These are phyloP conservation scores for Bacterosira constricta DNA, from an alignment of 108 stramenopile genomes.

Conservation along the genomic window DNA sequence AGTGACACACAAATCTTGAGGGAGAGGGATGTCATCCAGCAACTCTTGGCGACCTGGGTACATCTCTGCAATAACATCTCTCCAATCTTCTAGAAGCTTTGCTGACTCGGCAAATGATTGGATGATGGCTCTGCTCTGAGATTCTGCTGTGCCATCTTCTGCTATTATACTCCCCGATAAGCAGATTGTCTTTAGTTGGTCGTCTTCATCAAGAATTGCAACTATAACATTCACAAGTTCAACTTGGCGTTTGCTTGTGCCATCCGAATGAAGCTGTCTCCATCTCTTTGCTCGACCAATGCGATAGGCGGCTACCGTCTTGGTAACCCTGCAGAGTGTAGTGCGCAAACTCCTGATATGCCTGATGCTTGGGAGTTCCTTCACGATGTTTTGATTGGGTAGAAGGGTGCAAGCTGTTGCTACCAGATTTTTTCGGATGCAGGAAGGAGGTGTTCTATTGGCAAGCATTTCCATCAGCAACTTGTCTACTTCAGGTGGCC, in stretches of 20 bases:
- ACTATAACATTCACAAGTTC: conserved; percentile 10
- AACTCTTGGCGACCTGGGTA: not conserved
- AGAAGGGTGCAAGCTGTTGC: not conserved
- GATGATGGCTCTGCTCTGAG: not conserved
- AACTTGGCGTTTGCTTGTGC: conserved; percentile 3
- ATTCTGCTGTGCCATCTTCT: conserved; percentile 1
- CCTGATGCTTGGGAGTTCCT: not conserved
- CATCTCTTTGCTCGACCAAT: conserved; percentile 7
- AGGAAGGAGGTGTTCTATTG: conserved; percentile 11
- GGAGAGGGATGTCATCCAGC: not conserved
- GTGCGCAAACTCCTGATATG: conserved; percentile 10
- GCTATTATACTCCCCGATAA: not conserved
- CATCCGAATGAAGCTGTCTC: conserved; percentile 22
- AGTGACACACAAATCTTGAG: not conserved
- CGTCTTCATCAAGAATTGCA: not conserved
- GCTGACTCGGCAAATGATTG: not conserved
- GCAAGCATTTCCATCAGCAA: conserved; percentile 10
- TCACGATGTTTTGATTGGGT: not conserved
- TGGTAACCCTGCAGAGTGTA: not conserved
- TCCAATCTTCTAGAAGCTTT: conserved; percentile 2
- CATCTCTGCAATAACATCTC: not conserved
- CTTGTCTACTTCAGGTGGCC: conserved; percentile 18
- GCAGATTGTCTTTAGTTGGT: not conserved
- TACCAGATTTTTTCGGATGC: conserved; percentile 1
- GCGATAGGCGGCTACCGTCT: conserved; percentile 8